These are phyloP conservation scores for Saururus chinensis DNA, from an alignment of 164 flowering plant species.

Conservation along the genomic window DNA sequence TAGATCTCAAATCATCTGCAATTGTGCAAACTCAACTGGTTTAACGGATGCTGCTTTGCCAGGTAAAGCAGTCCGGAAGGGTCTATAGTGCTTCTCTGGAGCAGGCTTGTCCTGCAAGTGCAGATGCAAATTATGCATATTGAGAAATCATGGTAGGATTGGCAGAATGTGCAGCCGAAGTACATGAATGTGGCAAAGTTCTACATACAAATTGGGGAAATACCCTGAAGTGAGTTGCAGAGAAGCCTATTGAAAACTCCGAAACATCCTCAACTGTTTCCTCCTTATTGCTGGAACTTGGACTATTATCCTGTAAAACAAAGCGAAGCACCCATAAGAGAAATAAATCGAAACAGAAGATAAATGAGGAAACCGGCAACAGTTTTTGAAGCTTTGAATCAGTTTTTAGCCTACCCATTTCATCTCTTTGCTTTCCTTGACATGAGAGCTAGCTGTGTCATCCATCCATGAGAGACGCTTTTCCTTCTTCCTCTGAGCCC, in stretches of 20 bases:
- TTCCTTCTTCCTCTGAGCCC: slow-evolving; percentile 11
- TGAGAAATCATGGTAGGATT: neutral
- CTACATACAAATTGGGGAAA: neutral
- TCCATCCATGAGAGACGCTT: slow-evolving; percentile 36
- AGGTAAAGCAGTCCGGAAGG: slow-evolving; percentile 32
- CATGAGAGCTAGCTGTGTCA: slow-evolving; percentile 84
- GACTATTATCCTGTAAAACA: slow-evolving; percentile 26
- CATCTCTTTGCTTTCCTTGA: slow-evolving; percentile 32
- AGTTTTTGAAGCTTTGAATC: neutral
- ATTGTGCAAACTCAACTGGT: slow-evolving; percentile 29
- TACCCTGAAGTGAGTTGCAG: slow-evolving; percentile 46
- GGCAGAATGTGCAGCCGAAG: neutral
- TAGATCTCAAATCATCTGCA: neutral
- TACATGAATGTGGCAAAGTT: neutral
- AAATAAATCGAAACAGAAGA: neutral
- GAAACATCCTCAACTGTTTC: slow-evolving; percentile 30
- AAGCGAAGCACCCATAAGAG: slow-evolving; percentile 4
- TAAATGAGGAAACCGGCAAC: neutral
- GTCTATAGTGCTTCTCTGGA: slow-evolving; percentile 31
- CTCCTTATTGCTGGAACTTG: slow-evolving; percentile 14
- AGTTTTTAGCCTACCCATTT: neutral
- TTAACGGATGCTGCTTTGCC: slow-evolving; percentile 29
- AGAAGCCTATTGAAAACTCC: slow-evolving; percentile 56
- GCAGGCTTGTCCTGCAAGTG: slow-evolving; percentile 38
- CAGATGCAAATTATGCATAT: neutral